Evolutionary conservation across 495 filamentous ascomycete species (phyloP), one percentile per base, ranked within the genome.

Genomic region (Penicillium canescens): DNA sequence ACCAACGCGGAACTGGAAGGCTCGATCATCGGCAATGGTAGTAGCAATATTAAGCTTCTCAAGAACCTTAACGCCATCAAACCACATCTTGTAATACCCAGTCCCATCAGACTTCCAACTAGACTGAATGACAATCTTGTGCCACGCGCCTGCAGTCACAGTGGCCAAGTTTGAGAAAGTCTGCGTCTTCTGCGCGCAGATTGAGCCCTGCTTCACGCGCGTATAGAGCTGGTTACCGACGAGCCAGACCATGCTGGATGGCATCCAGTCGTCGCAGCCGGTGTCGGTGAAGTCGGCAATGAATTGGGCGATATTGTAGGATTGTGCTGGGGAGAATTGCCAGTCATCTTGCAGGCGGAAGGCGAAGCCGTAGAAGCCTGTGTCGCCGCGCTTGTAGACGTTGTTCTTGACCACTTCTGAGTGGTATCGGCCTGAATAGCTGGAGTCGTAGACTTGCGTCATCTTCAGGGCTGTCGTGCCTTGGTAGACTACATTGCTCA

Each of bases 231-330:
- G 69, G 55, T 75, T 57, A 0, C 78, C 79, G 11, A 63, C 59
- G 36, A 82, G 42, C 73, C 75, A 81, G 24, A 84, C 62, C 81
- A 84, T 81, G 34, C 68, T 76, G 14, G 69, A 71, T 0, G 81
- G 81, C 77, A 81, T 80, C 49, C 61, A 84, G 34, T 71, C 70
- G 42, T 82, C 80, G 48, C 79, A 81, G 21, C 68, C 65, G 4
- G 71, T 67, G 50, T 76, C 70, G 1, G 58, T 59, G 58, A 82
- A 81, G 54, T 81, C 69, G 50, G 78, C 78, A 56, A 84, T 84
- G 64, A 82, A 84, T 54, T 84, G 81, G 0, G 74, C 78, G 40
- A 82, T 50, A 57, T 82, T 80, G 63, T 76, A 84, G 23, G 56
- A 66, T 59, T 82, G 79, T 0, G 71, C 66, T 18, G 73, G 71